phyloP scores from a whole-genome alignment of 441 rosid genomes.

The Erodium moschatum region DNA sequence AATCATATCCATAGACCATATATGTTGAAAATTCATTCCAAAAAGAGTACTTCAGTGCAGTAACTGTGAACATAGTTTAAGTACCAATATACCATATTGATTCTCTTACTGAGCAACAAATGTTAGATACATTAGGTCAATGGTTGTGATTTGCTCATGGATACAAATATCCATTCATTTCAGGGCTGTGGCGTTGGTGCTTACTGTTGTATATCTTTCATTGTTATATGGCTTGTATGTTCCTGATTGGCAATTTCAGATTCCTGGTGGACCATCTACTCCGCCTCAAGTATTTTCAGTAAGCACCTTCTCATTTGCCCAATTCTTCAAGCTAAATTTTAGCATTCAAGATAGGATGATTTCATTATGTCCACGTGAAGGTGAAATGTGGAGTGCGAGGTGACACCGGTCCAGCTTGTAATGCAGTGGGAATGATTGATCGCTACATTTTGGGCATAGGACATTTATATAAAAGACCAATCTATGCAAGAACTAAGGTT shows the following conservation, averaged over 20 bases:
- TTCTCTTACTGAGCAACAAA: neutral
- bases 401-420: constrained; percentile 73
- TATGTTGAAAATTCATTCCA: no score
- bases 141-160: neutral
- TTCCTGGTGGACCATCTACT: constrained; percentile 39
- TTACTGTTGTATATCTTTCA: constrained; percentile 37
- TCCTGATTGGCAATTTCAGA: constrained; percentile 66
- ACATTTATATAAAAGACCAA: constrained; percentile 58
- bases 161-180: constrained; percentile 6
- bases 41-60: neutral
- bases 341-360: neutral
- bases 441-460: constrained; percentile 49
- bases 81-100: neutral
- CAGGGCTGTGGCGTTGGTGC: constrained; percentile 46
- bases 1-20: no score
- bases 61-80: neutral
- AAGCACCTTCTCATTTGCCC: constrained; percentile 16
- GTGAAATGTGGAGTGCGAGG: constrained; percentile 74
- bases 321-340: constrained; percentile 2
- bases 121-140: neutral
- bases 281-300: constrained; percentile 37
- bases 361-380: constrained; percentile 26
- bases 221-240: constrained; percentile 62
- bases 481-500: constrained; percentile 57
- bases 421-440: constrained; percentile 71